A percentile compares a stretch with the other conserved stretches of the same genome.
phyloP scores from a whole-genome alignment of 2,329 filamentous ascomycete genomes.

The Scedosporium apiospermum region DNA sequence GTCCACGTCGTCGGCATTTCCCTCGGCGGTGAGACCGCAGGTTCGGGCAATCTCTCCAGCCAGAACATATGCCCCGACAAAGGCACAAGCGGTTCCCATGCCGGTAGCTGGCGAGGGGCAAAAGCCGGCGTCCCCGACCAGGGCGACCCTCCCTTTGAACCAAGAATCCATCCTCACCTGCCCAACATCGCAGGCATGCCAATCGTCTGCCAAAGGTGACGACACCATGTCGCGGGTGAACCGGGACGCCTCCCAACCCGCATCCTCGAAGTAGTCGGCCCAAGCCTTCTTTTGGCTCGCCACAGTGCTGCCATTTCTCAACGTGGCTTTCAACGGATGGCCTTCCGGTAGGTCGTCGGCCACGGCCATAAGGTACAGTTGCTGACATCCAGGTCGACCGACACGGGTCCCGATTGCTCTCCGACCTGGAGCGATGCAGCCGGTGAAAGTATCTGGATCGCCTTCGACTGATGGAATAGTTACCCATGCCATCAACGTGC shows the following conservation, averaged over 20 bases:
- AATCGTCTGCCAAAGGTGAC: slow-evolving; percentile 22
- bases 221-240: slow-evolving; percentile 24
- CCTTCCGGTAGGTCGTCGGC: slow-evolving; percentile 19
- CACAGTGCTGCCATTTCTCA: neutral
- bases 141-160: slow-evolving; percentile 27
- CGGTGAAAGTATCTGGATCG: neutral
- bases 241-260: slow-evolving; percentile 33
- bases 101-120: slow-evolving; percentile 34
- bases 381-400: too few species aligned
- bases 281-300: slow-evolving; percentile 28
- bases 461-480: neutral
- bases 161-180: slow-evolving; percentile 25
- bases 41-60: slow-evolving; percentile 31
- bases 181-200: slow-evolving; percentile 31
- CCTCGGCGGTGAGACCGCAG: too few species aligned
- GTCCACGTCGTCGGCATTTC: slow-evolving; percentile 3
- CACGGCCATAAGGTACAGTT: slow-evolving; percentile 15
- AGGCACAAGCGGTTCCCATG: slow-evolving; percentile 31
- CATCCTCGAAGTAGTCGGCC: slow-evolving; percentile 28
- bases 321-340: slow-evolving; percentile 13
- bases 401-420: slow-evolving; percentile 25
- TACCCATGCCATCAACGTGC: neutral
- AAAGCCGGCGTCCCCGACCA: slow-evolving; percentile 39
- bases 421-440: slow-evolving; percentile 21
- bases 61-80: slow-evolving; percentile 40